Conservation (phyloP, 371 early-diverging fungal species). For the Syncephalastrum racemosum region DNA sequence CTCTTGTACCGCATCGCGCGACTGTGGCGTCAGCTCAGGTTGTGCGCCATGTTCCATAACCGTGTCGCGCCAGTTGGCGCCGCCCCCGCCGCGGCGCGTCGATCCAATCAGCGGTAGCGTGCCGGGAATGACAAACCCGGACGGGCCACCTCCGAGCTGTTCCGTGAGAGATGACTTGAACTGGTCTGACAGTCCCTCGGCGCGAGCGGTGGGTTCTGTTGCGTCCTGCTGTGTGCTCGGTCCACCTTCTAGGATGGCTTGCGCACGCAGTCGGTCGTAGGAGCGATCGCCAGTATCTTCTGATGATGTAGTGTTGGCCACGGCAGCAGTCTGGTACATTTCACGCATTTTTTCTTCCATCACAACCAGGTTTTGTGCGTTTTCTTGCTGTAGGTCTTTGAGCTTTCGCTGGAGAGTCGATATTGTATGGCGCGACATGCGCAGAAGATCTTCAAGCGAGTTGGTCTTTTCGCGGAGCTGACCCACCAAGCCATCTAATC, state of each 20-base stretch:
- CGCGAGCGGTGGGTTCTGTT: slow-evolving; percentile 5
- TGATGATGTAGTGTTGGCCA: slow-evolving; percentile 48
- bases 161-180: slow-evolving; percentile 39
- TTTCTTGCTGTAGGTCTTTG: slow-evolving; percentile 65
- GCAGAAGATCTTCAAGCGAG: slow-evolving; percentile 76
- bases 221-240: slow-evolving; percentile 8
- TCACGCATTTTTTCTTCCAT: slow-evolving; percentile 75
- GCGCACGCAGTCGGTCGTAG: slow-evolving; percentile 44
- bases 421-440: slow-evolving; percentile 80
- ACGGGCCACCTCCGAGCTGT: slow-evolving; percentile 32
- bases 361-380: slow-evolving; percentile 63
- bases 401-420: slow-evolving; percentile 72
- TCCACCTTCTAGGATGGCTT: slow-evolving; percentile 44
- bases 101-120: slow-evolving; percentile 43
- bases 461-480: slow-evolving; percentile 74
- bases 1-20: background rate
- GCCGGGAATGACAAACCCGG: slow-evolving; percentile 46
- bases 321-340: slow-evolving; percentile 57
- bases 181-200: slow-evolving; percentile 39
- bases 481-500: slow-evolving; percentile 68
- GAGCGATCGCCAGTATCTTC: slow-evolving; percentile 20
- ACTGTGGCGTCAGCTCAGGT: no score
- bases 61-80: background rate
- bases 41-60: background rate
- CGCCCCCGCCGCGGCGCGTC: slow-evolving; percentile 31